phyloP scores from a whole-genome alignment of 2,329 filamentous ascomycete species.

The Penicillium rolfsii region DNA sequence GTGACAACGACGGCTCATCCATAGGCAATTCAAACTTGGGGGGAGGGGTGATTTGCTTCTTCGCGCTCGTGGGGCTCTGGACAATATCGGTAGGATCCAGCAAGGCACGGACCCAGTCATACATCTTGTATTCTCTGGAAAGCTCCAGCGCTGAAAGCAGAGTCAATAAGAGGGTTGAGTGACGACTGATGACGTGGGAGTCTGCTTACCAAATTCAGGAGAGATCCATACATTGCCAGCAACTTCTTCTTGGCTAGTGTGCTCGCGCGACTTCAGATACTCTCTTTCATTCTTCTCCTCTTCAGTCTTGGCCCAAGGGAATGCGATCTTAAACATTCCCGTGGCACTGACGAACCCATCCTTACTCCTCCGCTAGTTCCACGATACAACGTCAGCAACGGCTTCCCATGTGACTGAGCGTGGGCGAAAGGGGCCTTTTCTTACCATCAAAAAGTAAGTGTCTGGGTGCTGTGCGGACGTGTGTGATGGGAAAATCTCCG shows the following conservation, averaged over 20 bases:
- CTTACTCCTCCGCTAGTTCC: conserved; percentile 61
- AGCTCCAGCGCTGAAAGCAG: conserved; percentile 68
- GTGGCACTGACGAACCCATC: conserved; percentile 69
- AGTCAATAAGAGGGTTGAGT: background rate
- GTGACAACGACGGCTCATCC: conserved; percentile 44
- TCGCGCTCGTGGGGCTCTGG: conserved; percentile 66
- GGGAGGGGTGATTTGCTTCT: conserved; percentile 77
- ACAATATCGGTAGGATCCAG: conserved; percentile 83
- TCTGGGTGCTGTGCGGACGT: conserved; percentile 66
- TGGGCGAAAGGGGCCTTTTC: conserved; percentile 24
- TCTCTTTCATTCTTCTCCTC: conserved; percentile 64
- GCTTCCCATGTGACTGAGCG: background rate
- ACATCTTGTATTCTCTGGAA: conserved; percentile 83
- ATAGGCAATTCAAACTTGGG: conserved; percentile 71
- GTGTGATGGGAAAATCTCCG: conserved; percentile 87
- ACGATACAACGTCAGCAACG: conserved; percentile 6
- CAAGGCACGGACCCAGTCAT: conserved; percentile 87
- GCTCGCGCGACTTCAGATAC: conserved; percentile 79
- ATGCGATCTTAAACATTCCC: conserved; percentile 72
- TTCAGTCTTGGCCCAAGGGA: conserved; percentile 64
- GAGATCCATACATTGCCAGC: conserved; percentile 97
- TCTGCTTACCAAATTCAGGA: conserved; percentile 65
- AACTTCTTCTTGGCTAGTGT: conserved; percentile 86
- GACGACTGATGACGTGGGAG: conserved; percentile 3
- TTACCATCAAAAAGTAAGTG: conserved; percentile 92